Evolutionary conservation across 495 filamentous ascomycete species (phyloP), one percentile per base, ranked within the genome.

Genomic region (Penicillium silybi): DNA sequence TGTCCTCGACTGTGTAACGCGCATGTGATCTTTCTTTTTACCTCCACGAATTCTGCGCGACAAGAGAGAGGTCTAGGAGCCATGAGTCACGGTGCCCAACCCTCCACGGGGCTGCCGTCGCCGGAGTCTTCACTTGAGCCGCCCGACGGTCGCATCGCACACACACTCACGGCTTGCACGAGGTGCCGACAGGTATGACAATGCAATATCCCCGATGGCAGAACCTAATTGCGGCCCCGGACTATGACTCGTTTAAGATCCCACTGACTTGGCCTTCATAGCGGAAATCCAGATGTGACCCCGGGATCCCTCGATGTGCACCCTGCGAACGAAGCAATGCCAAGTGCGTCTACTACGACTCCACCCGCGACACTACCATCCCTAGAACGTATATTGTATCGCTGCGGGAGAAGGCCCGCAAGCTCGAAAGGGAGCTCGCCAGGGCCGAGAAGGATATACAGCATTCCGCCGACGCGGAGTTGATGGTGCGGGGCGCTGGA

Each of bases 271-370:
- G n/a, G 44, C 27, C 17, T 45, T 10, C 41, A 20, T 61, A 95
- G 91, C 84, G 91, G 43, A 97, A 97, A 77, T 95, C 92, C 19
- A 81, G 88, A 76, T 97, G 92, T 69, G 92, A 96, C 67, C 86
- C 92, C 22, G 86, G 88, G 15, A 81, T 97, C 41, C 92, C 92
- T 38, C 85, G 85, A 65, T 97, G 92, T 68, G 80, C 85, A n/a
- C 90, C 91, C 13, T 97, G 92, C 77, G 90, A 95, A 72, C 81
- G 91, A 55, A 90, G 87, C 52, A 90, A 90, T 59, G 85, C 89
- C 35, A 79, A 80, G 52, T 97, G 92, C 76, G 92, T 95, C 58
- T 97, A 96, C 71, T 96, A 84, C 68, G 92, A 97, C 67, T 87
- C 90, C 2, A 77, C 87, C 41, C 89, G 89, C 65, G 82, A 83